phyloP scores from a whole-genome alignment of 2,329 filamentous ascomycete species.

The Curvularia spicifera region DNA sequence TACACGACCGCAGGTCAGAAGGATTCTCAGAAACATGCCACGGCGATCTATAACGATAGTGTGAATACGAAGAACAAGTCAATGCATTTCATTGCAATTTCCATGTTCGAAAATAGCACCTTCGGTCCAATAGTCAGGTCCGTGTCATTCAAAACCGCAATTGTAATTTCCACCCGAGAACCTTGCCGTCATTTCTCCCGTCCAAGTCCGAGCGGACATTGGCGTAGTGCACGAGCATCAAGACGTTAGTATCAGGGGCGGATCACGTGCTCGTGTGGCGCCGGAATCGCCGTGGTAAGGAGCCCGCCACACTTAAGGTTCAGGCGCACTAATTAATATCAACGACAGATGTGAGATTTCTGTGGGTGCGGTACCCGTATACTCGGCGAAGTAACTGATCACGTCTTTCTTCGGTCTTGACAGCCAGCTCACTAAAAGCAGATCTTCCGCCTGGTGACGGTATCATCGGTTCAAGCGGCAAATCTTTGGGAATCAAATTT shows the following conservation, averaged over 20 bases:
- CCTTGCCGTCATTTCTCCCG: background rate
- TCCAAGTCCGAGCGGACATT: background rate
- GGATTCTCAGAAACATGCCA: slow-evolving; percentile 13
- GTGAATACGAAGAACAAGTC: background rate
- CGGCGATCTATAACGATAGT: slow-evolving; percentile 1
- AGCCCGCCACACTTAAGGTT: background rate
- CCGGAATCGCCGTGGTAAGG: slow-evolving; percentile 11
- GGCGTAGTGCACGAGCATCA: background rate
- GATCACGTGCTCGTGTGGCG: slow-evolving; percentile 12
- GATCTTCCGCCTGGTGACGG: slow-evolving; percentile 4
- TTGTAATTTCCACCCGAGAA: background rate
- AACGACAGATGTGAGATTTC: background rate
- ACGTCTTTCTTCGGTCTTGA: background rate
- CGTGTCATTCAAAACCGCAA: background rate
- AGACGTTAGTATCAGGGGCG: background rate
- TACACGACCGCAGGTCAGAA: background rate
- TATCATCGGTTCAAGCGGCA: slow-evolving; percentile 4
- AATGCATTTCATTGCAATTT: background rate
- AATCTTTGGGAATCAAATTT: slow-evolving; percentile 1
- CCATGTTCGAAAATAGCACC: background rate
- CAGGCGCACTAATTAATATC: background rate
- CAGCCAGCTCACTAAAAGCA: slow-evolving; percentile 1
- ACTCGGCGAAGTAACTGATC: background rate
- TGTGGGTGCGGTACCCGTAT: background rate
- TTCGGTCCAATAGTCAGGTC: background rate